Base-by-base conservation (phyloP, 352 stramenopile genomes). In the Globisporangium ultimum region DNA sequence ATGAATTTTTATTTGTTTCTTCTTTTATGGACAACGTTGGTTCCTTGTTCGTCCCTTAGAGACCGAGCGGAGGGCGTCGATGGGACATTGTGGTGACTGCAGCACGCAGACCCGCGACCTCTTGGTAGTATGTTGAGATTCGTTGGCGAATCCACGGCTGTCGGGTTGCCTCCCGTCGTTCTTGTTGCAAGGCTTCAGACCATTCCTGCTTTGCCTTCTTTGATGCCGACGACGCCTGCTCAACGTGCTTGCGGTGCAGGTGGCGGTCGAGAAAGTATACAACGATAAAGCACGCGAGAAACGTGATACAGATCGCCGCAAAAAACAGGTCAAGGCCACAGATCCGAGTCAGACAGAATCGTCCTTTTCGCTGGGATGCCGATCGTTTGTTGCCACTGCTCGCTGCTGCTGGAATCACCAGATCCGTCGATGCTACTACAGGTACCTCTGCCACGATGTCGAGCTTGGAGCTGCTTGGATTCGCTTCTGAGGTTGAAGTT, bases 261-360 rank as follows among this genome's bases (percentile, higher is more conserved):
- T 51, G 49, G 6, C 20, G 55, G 42, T 80, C 72, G 22, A 73
- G 56, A 8, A 80, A 40, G 55, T 74, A 80, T 12, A 80, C 55
- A 5, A 80, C 70, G 2, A 72, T 47, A 45, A 70, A 58, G 51
- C 72, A 80, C 13, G 71, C 59, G 18, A 51, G 38, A 46, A 80
- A 74, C 0, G 69, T 80, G 52, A 80, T 42, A 18, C 48, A 57
- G 28, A 76, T 54, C 0, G 71, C 72, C 13, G 70, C 58, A 58
- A 80, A 78, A 59, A 78, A 78, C 55, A 80, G 64, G 7, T 62
- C 61, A 13, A 80, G 58, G 3, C 72, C 67, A 40, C 69, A 80
- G 10, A 80, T 38, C 0, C 67, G 55, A 20, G 64, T 70, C 41
- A 80, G 72, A 28, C 72, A 80, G 43, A 60, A 36, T 10, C 28